Evolutionary conservation across 495 filamentous ascomycete genomes (phyloP).

Genomic region (Aspergillus sclerotioniger): DNA sequence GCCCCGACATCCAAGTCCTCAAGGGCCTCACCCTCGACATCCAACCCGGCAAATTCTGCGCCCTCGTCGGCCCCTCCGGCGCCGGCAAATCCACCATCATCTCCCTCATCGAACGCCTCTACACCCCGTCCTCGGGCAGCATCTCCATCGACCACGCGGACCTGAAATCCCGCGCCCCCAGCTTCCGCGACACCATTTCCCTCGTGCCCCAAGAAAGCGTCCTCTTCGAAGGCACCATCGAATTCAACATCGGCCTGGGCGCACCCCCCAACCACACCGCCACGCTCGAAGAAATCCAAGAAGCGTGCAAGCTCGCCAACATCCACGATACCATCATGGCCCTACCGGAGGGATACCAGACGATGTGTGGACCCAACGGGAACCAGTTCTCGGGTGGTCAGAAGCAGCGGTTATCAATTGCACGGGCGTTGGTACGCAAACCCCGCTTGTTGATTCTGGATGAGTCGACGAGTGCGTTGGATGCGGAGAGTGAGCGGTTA

Average conservation of each 20-base stretch:
- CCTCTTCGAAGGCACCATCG: slow-evolving; percentile 54
- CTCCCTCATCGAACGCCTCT: slow-evolving; percentile 54
- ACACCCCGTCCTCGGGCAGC: slow-evolving; percentile 43
- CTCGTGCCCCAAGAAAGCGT: slow-evolving; percentile 56
- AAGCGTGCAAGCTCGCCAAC: slow-evolving; percentile 26
- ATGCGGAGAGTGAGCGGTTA: slow-evolving; percentile 68
- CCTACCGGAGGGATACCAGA: slow-evolving; percentile 62
- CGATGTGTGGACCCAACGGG: slow-evolving; percentile 62
- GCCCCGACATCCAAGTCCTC: slow-evolving; percentile 53
- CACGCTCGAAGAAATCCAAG: slow-evolving; percentile 29
- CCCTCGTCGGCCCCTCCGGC: slow-evolving; percentile 60
- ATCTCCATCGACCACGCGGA: slow-evolving; percentile 43
- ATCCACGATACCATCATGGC: slow-evolving; percentile 57
- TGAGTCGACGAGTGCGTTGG: slow-evolving; percentile 75
- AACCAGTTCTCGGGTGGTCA: slow-evolving; percentile 70
- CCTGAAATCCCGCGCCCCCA: slow-evolving; percentile 33
- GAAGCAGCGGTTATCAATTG: slow-evolving; percentile 73
- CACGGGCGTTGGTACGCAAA: slow-evolving; percentile 69
- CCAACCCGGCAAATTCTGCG: slow-evolving; percentile 55
- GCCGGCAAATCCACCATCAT: slow-evolving; percentile 64
- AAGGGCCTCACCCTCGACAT: slow-evolving; percentile 53
- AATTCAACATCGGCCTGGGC: slow-evolving; percentile 54
- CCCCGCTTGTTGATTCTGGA: slow-evolving; percentile 72
- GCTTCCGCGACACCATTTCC: slow-evolving; percentile 50
- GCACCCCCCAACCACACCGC: slow-evolving; percentile 41